Conservation (phyloP, 805 yeast genomes). For the Ogataea trehalophila region DNA sequence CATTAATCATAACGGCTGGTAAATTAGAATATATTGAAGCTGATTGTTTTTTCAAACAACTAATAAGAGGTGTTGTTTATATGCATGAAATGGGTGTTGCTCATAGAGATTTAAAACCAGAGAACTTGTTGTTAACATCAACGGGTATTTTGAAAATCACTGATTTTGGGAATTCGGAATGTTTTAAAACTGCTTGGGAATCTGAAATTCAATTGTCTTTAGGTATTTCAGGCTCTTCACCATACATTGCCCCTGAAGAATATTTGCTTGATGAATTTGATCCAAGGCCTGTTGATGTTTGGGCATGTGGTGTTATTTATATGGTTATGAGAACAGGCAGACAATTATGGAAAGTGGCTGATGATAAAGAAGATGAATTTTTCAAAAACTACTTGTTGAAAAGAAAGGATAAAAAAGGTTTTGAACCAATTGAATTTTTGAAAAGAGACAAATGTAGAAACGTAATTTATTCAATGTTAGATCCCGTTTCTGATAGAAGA, state of each 20-base stretch:
- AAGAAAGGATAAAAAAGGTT: slow-evolving; percentile 79
- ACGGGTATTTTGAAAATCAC: slow-evolving; percentile 75
- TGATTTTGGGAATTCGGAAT: slow-evolving; percentile 84
- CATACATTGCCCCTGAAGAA: slow-evolving; percentile 91
- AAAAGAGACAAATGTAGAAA: slow-evolving; percentile 87
- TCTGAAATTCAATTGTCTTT: slow-evolving; percentile 60
- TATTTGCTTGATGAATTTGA: slow-evolving; percentile 64
- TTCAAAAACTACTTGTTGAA: slow-evolving; percentile 69
- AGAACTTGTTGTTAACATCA: slow-evolving; percentile 69
- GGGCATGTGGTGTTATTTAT: slow-evolving; percentile 92
- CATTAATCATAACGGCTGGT: slow-evolving; percentile 70
- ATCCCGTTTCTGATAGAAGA: slow-evolving; percentile 84
- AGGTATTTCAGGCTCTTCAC: slow-evolving; percentile 82
- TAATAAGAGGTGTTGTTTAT: slow-evolving; percentile 76
- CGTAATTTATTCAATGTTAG: slow-evolving; percentile 88
- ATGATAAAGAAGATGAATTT: slow-evolving; percentile 65
- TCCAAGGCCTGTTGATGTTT: slow-evolving; percentile 76
- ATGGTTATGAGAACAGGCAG: slow-evolving; percentile 95
- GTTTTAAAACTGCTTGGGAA: slow-evolving; percentile 85
- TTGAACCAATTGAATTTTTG: slow-evolving; percentile 83
- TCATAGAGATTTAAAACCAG: slow-evolving; percentile 88
- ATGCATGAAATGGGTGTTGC: slow-evolving; percentile 90
- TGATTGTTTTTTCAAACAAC: slow-evolving; percentile 84
- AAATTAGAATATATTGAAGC: slow-evolving; percentile 78
- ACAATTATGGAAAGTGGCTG: slow-evolving; percentile 86